phyloP scores from a whole-genome alignment of 2,329 filamentous ascomycete genomes.

The Sphaerulina populicola region DNA sequence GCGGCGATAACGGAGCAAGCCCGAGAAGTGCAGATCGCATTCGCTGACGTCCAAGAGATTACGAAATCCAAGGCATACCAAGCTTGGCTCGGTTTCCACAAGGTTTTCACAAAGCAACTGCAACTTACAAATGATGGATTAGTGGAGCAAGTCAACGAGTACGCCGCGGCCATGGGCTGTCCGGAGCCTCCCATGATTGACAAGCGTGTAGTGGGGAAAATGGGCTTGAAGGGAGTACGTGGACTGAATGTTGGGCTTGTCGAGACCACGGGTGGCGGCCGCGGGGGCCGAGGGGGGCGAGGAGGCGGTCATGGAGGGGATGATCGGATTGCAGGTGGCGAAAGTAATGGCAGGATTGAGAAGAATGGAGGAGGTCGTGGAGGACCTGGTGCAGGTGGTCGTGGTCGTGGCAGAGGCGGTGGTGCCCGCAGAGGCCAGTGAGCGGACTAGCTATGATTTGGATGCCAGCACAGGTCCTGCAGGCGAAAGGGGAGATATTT shows the following conservation, averaged over 20 bases:
- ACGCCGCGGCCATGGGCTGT: conserved; percentile 38
- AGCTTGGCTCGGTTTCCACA: conserved; percentile 43
- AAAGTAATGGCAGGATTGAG: conserved; percentile 1
- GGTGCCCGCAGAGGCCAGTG: conserved; percentile 6
- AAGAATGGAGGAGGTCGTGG: conserved; percentile 1
- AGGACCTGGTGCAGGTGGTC: not conserved
- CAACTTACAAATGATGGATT: conserved; percentile 34
- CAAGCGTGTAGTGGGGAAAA: conserved; percentile 41
- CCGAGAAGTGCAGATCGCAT: conserved; percentile 25
- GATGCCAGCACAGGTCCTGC: no score
- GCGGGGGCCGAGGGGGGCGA: not conserved
- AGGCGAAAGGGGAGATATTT: no score
- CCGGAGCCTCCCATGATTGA: conserved; percentile 41
- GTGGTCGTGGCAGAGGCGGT: not conserved
- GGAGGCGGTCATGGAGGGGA: conserved; percentile 4
- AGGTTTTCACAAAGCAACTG: conserved; percentile 39
- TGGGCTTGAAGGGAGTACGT: conserved; percentile 41
- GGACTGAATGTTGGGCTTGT: conserved; percentile 34
- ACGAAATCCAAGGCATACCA: conserved; percentile 41
- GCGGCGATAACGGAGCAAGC: conserved; percentile 22
- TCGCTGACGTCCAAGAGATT: conserved; percentile 34
- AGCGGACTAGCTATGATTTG: conserved; percentile 17
- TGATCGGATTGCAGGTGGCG: conserved; percentile 3
- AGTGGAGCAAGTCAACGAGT: conserved; percentile 39
- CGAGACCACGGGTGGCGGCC: not conserved